phyloP scores from a whole-genome alignment of 1,284 basidiomycete genomes.

The Afroboletus lepidellus region DNA sequence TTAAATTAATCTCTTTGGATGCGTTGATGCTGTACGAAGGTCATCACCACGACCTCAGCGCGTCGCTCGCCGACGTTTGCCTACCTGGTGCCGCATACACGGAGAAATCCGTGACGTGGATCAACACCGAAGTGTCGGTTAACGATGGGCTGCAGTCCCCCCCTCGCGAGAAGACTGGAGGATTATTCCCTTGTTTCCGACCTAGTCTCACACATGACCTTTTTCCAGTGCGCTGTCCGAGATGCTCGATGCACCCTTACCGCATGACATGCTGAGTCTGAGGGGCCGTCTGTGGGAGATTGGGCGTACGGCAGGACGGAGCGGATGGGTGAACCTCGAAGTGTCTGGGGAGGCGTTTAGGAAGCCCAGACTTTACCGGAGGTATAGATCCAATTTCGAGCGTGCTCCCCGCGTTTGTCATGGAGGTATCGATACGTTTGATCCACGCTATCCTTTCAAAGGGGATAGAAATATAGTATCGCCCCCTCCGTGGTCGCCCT shows the following conservation, averaged over 20 bases:
- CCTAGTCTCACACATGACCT: neutral
- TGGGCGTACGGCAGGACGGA: too few species aligned
- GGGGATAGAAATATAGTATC: too few species aligned
- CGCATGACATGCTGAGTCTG: conserved; percentile 85
- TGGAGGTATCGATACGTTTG: too few species aligned
- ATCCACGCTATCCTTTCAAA: too few species aligned
- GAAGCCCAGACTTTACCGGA: too few species aligned
- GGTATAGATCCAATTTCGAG: too few species aligned
- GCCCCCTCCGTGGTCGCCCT: too few species aligned
- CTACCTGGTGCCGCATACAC: conserved; percentile 95
- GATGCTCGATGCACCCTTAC: conserved; percentile 74
- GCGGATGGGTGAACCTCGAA: too few species aligned
- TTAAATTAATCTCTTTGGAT: conserved; percentile 86
- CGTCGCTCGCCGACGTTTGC: conserved; percentile 95
- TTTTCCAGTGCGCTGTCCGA: conserved; percentile 85
- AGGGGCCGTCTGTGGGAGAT: conserved; percentile 98
- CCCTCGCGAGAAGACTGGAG: conserved; percentile 98
- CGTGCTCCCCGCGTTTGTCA: too few species aligned
- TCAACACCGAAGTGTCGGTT: conserved; percentile 97
- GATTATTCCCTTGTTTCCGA: conserved; percentile 53
- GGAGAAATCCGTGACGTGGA: conserved; percentile 93
- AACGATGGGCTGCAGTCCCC: conserved; percentile 90
- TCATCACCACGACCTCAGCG: conserved; percentile 97
- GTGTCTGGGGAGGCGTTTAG: too few species aligned
- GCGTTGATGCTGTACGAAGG: conserved; percentile 99